Evolutionary conservation across 2,329 filamentous ascomycete species (phyloP), one percentile per base, ranked within the genome.

Genomic region (Penicillium aurantiogriseum): DNA sequence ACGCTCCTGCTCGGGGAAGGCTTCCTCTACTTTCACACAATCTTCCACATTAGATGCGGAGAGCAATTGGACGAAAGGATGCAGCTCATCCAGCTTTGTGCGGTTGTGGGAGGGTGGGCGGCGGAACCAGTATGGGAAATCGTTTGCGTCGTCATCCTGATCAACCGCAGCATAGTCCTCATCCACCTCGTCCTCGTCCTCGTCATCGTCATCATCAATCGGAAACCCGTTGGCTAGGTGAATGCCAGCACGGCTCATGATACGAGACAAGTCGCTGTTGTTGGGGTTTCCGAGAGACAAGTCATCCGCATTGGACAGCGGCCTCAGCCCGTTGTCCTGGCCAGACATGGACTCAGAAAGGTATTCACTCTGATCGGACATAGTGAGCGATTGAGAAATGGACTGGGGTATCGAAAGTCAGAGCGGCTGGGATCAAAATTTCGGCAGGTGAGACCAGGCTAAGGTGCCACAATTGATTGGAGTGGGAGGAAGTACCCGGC

Each of bases 21-120:
- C 81, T 54, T 82, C 77, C 69, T 88, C 85, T 19, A 88, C 79
- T 59, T 74, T 74, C 60, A 83, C 76, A 71, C 85, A 87, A 63
- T 83, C 75, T 21, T 81, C 78, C 13, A 80, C 72, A 61, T 81
- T 75, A 13, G 77, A 77, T 45, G 74, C 62, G 40, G 85, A 90
- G 50, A 97, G 81, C 29, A 89, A 84, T 51, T 90, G 85, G n/a
- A 89, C 83, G 67, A 89, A 88, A 27, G 91, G 86, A 68, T 90
- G 84, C 67, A 91, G 84, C 50, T 84, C 80, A 66, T 88, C 86
- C 10, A 77, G 62, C 55, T 71, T 69, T 36, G 73, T 72, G 53
- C 67, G 72, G 25, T 71, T 69, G 46, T 71, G 71, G n/a, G 68
- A 67, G 40, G 71, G 74, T 19, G 72, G 71, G 45, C 73, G 74